A percentile compares a stretch with the other conserved stretches of the same genome.
Conservation (phyloP, 805 yeast genomes). For the Saccharomycopsis amapae region DNA sequence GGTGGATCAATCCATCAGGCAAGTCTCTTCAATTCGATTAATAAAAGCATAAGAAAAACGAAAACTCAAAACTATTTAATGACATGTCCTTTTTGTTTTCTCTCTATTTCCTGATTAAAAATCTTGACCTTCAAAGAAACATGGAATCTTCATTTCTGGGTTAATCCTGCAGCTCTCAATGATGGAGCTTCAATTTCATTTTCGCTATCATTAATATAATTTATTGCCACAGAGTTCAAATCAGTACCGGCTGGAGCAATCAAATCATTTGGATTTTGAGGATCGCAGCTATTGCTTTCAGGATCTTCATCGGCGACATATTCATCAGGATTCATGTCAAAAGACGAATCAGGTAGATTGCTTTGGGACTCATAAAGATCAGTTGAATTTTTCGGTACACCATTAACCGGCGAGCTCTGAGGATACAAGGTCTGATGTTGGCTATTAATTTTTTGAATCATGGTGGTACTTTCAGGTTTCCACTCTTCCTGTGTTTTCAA, state of each 20-base stretch:
- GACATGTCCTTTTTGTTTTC: neutral
- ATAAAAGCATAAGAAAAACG: too few species aligned
- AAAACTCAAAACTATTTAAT: neutral
- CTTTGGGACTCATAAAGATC: too few species aligned
- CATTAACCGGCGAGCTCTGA: too few species aligned
- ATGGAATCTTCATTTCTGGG: neutral
- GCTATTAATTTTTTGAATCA: too few species aligned
- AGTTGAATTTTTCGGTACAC: too few species aligned
- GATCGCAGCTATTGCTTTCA: slow-evolving; percentile 11
- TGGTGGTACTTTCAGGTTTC: too few species aligned
- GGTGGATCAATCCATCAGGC: too few species aligned
- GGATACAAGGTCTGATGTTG: too few species aligned
- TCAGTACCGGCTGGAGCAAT: slow-evolving; percentile 1
- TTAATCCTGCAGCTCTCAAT: neutral
- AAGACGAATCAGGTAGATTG: too few species aligned
- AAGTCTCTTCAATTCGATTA: too few species aligned
- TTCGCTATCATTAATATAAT: slow-evolving; percentile 11
- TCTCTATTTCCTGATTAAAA: neutral
- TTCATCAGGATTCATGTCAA: neutral
- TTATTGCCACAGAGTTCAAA: slow-evolving; percentile 3
- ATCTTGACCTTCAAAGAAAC: neutral
- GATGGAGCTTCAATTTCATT: too few species aligned
- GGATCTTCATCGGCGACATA: neutral
- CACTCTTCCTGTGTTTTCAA: too few species aligned
- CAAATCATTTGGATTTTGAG: slow-evolving; percentile 17